phyloP scores from a whole-genome alignment of 1,139 yeast species.

The Debaryomyces psychrophilus region DNA sequence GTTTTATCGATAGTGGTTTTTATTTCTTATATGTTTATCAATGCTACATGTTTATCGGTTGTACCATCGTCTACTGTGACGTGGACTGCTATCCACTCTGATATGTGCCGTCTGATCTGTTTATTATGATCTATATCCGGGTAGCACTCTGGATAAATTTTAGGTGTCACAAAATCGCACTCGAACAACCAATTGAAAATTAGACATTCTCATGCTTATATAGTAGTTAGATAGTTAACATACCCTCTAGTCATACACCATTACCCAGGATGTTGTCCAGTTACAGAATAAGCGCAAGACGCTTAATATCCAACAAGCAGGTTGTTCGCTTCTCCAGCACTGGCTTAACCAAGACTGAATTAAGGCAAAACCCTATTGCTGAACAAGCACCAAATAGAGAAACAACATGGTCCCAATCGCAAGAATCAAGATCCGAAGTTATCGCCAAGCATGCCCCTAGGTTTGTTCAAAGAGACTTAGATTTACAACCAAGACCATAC shows the following conservation, averaged over 20 bases:
- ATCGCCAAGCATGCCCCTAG: constrained; percentile 59
- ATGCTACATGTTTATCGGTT: constrained; percentile 5
- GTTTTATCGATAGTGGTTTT: constrained; percentile 10
- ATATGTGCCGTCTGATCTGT: not conserved
- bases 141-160: not conserved
- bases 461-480: constrained; percentile 72
- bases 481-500: constrained; percentile 73
- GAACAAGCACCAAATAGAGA: constrained; percentile 78
- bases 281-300: constrained; percentile 12
- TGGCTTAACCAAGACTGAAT: constrained; percentile 43
- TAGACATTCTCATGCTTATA: constrained; percentile 8
- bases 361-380: constrained; percentile 37
- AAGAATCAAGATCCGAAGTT: constrained; percentile 62
- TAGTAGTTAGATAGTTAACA: not conserved
- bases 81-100: not conserved
- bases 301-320: constrained; percentile 14
- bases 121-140: constrained; percentile 12
- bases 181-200: constrained; percentile 12
- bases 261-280: constrained; percentile 8
- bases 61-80: no score
- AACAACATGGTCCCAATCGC: constrained; percentile 72
- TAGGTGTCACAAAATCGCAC: constrained; percentile 6
- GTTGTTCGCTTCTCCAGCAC: constrained; percentile 25
- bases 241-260: not conserved
- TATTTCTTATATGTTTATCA: constrained; percentile 9